Percentiles rank a stretch among this genome's conserved stretches.
Conservation (phyloP, 306 rosid species). For the Hippophae rhamnoides region DNA sequence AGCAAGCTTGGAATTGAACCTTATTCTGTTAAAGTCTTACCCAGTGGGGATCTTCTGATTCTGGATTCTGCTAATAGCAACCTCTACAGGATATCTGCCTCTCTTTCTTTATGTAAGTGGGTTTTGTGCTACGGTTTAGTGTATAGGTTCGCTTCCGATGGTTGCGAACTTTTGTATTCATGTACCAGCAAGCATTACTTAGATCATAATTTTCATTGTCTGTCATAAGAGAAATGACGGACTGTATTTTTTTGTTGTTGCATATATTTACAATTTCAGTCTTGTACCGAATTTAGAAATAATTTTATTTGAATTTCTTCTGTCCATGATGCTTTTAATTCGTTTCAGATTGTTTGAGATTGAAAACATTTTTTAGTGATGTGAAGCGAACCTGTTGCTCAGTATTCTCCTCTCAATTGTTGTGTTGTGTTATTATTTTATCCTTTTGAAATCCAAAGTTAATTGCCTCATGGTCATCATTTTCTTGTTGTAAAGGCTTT, state of each 20-base stretch:
- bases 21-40: conserved; percentile 66
- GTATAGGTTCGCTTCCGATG: conserved; percentile 9
- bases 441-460: no score
- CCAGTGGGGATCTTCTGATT: conserved; percentile 80
- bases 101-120: conserved; percentile 84
- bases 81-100: conserved; percentile 64
- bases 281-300: not conserved
- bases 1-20: conserved; percentile 96
- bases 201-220: not conserved
- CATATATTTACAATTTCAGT: not conserved
- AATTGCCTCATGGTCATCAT: no score
- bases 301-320: no score
- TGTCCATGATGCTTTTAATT: no score
- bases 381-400: no score
- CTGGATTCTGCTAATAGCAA: conserved; percentile 78
- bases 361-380: no score
- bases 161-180: not conserved
- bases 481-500: no score
- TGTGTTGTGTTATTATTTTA: not conserved
- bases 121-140: conserved; percentile 10
- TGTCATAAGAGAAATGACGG: not conserved
- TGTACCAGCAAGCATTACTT: no score
- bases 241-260: conserved; percentile 1
- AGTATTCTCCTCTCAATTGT: no score
- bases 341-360: no score